Base-by-base conservation (phyloP, 805 yeast species). In the Ogataea paraovalis region DNA sequence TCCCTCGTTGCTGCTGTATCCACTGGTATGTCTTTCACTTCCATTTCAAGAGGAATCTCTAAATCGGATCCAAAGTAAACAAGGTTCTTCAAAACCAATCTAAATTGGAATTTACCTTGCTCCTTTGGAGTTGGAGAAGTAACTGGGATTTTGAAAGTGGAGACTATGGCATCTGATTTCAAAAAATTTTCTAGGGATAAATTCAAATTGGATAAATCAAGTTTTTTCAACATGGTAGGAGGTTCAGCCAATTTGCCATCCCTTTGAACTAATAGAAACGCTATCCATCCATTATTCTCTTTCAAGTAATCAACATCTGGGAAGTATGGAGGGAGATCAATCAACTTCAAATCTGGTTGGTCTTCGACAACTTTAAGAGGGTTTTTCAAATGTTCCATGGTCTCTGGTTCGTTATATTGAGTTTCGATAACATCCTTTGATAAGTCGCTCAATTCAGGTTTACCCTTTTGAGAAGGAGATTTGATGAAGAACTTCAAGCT, bases 61-160 rank as follows among this genome's bases (percentile, higher is more conserved):
- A 88, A 64, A 62, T 92, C 97, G 18, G 79, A 68, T 5, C 96
- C 96, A 64, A 87, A 88, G 65, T 88, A 91, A 40, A 86, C 82
- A 45, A 86, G 76, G 46, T 86, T 83, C 60, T 82, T 80, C 60
- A 92, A 65, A 21, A 82, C 68, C 16, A 91, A 71, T 68, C 90
- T 78, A 73, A 87, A 87, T 54, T 79, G 82, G 60, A 69, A 79
- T 38, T 69, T 71, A 39, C 95, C 96, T 16, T 70, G 69, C 47
- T 75, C 75, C 18, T 75, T 76, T n/a, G 98, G 97, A 14, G 96
- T 81, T 40, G 95, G 90, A 42, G 81, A 74, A 7, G 83, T 67
- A 42, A 91, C 64, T 56, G 84, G 87, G 48, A 91, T 73, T 62
- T 87, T 89, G 60, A 87, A 83, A 1, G 92, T 83, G 41, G 89